Conservation (phyloP, 163 green algal genomes). For the Volvox carteri region DNA sequence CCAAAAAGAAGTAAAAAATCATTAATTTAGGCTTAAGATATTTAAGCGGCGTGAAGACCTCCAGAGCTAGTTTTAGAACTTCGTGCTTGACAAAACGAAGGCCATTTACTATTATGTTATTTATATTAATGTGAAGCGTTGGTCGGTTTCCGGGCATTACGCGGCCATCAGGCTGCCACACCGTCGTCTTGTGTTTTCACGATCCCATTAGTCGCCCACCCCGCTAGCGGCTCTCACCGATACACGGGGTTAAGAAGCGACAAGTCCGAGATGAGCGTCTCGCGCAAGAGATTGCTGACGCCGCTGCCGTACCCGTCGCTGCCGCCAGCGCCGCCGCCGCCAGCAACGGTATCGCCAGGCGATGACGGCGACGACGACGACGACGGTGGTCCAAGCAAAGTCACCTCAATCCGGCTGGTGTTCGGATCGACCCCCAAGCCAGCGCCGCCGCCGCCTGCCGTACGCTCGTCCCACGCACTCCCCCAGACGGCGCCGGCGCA, state of each 20-base stretch:
- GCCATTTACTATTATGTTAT: too few relatives aligned
- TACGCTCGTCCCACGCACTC: neutral
- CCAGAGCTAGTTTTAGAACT: too few relatives aligned
- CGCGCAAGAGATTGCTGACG: conserved; percentile 23
- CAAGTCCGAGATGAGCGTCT: conserved; percentile 36
- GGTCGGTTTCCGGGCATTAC: too few relatives aligned
- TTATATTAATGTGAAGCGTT: too few relatives aligned
- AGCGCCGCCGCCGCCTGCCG: neutral
- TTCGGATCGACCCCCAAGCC: neutral
- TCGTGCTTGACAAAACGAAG: too few relatives aligned
- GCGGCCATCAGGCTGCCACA: too few relatives aligned
- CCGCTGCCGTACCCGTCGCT: neutral
- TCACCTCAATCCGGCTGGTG: conserved; percentile 16
- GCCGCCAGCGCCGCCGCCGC: neutral
- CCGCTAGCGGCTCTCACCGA: neutral
- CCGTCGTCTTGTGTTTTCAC: too few relatives aligned
- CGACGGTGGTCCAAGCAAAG: neutral
- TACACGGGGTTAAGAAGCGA: conserved; percentile 45
- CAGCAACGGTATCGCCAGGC: neutral
- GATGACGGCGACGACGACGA: neutral
- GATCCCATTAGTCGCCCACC: too few relatives aligned
- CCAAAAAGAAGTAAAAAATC: too few relatives aligned
- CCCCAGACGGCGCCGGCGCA: neutral
- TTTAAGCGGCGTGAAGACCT: too few relatives aligned
- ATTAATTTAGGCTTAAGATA: too few relatives aligned